Evolutionary conservation across 331 rosid species (phyloP), one percentile per base, ranked within the genome.

Genomic region (Spiraea crenata): DNA sequence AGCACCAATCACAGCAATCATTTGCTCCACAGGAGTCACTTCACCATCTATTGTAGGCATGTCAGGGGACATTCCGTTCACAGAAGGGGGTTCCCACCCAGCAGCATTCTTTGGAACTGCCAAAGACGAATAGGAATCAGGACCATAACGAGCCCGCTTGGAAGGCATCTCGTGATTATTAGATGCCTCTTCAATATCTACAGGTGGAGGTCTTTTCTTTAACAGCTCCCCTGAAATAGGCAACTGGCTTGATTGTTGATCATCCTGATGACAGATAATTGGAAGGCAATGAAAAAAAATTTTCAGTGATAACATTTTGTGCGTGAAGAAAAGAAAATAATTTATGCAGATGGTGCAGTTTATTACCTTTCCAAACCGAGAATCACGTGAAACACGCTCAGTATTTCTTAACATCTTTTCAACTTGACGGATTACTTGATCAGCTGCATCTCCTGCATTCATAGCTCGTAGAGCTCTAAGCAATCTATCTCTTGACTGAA

Each of bases 361-460:
- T 41, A 45, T 74, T 81, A 88, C 99, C 99, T 86, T 95, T 76
- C 57, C 79, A 75, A 76, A 71, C 73, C 93, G 86, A 81, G 83
- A 84, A 73, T 95, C 99, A 46, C 90, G 96, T n/a, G 72, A 63
- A 68, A 80, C 86, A 45, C 97, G 95, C 76, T 95, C 99, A 65
- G 88, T 82, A 70, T 81, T 87, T 76, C 87, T 95, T 50, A 91
- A 79, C 84, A 87, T 80, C 82, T 86, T 95, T 79, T 91, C 99
- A 25, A 89, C 96, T 78, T 91, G 99, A 69, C 96, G 86, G 79
- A 95, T 85, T 49, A 85, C 97, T 80, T 91, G 99, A 88, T 95
- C 99, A 49, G 91, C 93, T 37, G 97, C 96, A 67, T 95, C 99
- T 62, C 96, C 99, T 13, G 96, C 97, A 87, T 88, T 87, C 85